Percentiles rank a stretch among this genome's conserved stretches.
Evolutionary conservation across 345 rosid genomes (phyloP).

Genomic region (Citrus maxima): DNA sequence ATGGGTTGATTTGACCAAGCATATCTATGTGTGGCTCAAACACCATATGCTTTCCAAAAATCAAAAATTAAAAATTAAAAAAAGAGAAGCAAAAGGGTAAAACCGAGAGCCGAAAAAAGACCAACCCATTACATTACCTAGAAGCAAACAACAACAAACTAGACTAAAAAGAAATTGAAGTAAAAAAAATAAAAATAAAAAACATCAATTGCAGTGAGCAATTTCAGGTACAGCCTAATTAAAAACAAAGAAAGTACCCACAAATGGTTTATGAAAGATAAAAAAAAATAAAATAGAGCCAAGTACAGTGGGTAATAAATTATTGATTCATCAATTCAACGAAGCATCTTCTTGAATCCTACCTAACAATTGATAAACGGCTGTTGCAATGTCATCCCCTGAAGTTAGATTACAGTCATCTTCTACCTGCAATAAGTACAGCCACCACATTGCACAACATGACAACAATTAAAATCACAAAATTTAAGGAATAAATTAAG

Average conservation of each 20-base stretch:
- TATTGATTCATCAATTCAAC: conserved; percentile 15
- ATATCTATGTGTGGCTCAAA: conserved; percentile 7
- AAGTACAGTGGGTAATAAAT: conserved; percentile 21
- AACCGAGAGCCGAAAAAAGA: neutral
- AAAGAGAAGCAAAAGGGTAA: neutral
- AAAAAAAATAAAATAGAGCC: neutral
- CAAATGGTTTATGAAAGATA: conserved; percentile 10
- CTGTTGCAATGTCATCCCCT: conserved; percentile 73
- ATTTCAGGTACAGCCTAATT: conserved; percentile 22
- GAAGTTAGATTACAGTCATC: conserved; percentile 75
- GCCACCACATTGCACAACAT: neutral
- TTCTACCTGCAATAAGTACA: conserved; percentile 61
- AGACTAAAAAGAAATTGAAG: conserved; percentile 11
- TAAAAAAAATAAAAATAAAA: neutral
- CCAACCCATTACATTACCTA: conserved; percentile 2
- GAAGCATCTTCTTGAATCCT: conserved; percentile 54
- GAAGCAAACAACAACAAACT: conserved; percentile 6
- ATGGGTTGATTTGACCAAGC: conserved; percentile 24
- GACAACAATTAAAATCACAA: too few relatives aligned
- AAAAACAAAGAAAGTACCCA: conserved; percentile 12
- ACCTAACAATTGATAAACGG: conserved; percentile 58
- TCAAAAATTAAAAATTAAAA: neutral
- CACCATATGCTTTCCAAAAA: neutral
- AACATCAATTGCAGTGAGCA: conserved; percentile 17
- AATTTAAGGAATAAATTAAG: too few relatives aligned